These are phyloP conservation scores for Nitzschia sp. DNA, from an alignment of 108 stramenopile species.

Conservation along the genomic window DNA sequence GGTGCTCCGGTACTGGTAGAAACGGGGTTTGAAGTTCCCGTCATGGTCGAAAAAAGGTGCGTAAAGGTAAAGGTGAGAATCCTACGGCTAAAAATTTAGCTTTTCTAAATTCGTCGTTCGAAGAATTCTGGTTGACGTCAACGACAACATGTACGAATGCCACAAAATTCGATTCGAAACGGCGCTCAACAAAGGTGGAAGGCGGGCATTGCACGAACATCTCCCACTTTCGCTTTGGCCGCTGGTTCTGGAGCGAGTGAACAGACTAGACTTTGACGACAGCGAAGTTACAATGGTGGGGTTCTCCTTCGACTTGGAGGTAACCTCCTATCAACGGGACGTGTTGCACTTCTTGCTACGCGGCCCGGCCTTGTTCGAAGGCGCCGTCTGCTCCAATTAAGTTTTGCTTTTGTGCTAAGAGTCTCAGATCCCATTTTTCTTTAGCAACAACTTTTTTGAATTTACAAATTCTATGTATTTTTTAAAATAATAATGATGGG, in stretches of 20 bases:
- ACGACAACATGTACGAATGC: neutral
- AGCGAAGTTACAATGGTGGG: neutral
- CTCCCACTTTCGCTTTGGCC: constrained; percentile 24
- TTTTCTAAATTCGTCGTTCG: too few relatives aligned
- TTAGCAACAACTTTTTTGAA: neutral
- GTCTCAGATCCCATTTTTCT: neutral
- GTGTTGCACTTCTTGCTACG: neutral
- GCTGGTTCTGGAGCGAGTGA: neutral
- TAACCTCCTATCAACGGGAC: constrained; percentile 1
- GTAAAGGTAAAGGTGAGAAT: too few relatives aligned
- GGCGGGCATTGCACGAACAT: constrained; percentile 5
- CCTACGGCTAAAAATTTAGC: too few relatives aligned
- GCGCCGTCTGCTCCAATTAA: neutral
- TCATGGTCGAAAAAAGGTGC: too few relatives aligned
- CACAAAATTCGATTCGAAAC: constrained; percentile 13
- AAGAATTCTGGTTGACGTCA: constrained; percentile 8
- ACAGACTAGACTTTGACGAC: constrained; percentile 5
- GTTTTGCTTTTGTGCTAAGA: too few relatives aligned
- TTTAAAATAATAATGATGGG: neutral
- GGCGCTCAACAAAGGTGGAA: constrained; percentile 14
- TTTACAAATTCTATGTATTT: neutral
- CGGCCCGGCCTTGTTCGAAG: constrained; percentile 1
- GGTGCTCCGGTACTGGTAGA: too few relatives aligned
- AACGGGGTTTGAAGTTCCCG: too few relatives aligned
- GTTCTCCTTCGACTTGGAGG: neutral